Base-by-base conservation (phyloP, 2,329 filamentous ascomycete species). In the Cladosporium colombiae region DNA sequence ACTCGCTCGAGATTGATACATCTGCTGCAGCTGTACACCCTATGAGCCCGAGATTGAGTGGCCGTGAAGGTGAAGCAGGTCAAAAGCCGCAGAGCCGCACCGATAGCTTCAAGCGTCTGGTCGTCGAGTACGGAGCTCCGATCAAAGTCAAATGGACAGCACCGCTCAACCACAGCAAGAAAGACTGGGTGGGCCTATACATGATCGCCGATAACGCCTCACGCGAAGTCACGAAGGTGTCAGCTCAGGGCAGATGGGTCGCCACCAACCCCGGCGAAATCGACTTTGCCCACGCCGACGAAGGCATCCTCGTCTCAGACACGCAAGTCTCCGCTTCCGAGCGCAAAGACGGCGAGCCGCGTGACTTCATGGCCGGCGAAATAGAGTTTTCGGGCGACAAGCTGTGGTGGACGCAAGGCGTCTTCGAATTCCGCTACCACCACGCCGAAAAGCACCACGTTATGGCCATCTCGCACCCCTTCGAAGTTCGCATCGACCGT, bases 401-500 rank as follows among this genome's bases (percentile, higher is more conserved):
- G 80, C 85, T 97, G 2, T 99, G 92, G 89, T 99, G 95, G 95
- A 96, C 91, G 0, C 91, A 94, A 68, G 95, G 95, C 64, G 91
- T 96, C 3, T 99, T 97, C 74, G 95, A 99, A 75, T 96, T 99
- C 82, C 89, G 95, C 49, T 97, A 97, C 79, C 95, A 99, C 79
- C 95, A 99, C 78, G 89, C 92, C 71, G 93, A 93, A 65, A 91
- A 90, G 73, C 93, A 99, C 79, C 92, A 91, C 70, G 93, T 96
- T 74, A 95, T 99, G 91, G 88, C 92, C 21, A 91, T 98, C 67
- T 97, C 93, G 5, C 86, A 92, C 71, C 93, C 95, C 0, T 99
- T 99, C 73, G 94, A 97, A 78, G 90, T 98, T 65, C 88, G 89
- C 55, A 92, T 98, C 69, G 83, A 86, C 35, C 89, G 88, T 52